Evolutionary conservation across 2,329 filamentous ascomycete genomes (phyloP), one percentile per base, ranked within the genome.

Genomic region (Stachybotrys chartarum): DNA sequence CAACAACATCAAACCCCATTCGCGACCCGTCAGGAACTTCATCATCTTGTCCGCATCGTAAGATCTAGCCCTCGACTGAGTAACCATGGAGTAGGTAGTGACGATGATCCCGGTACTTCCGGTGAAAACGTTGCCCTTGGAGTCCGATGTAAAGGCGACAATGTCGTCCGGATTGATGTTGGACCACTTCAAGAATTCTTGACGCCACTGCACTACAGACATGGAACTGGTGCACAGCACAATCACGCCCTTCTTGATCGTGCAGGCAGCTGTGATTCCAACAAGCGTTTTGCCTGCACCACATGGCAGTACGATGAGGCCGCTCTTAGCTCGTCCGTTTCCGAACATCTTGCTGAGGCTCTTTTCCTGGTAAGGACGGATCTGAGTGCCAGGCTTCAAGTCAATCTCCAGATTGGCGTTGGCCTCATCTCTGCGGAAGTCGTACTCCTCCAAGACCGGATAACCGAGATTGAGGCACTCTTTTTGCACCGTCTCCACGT

Each of bases 311-410:
- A 99, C 94, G 57, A 99, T 99, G 62, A 99, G 95, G 56, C 94
- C 94, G 71, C 91, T 97, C 75, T 96, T 94, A 14, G 94, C 94
- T 72, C 94, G 87, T 52, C 93, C 93, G 67, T 99, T 99, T 67
- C 94, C 93, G 69, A 99, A 99, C 94, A 99, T 99, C 72, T 99
- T 99, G 75, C 90, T 96, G 10, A 99, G 78, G 61, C 91, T 96
- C 75, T 97, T 96, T 71, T 99, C 94, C 69, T 99, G 94, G 64
- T 99, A 99, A 58, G 96, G 76, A 68, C 93, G 86, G 68, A 97
- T 97, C 66, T 93, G 88, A 0, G 92, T 93, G 55, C 87, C 86
- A 0, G 93, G 92, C 63, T 89, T 89, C 51, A 97, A 78, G 69
- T 97, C 93, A 63, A 99, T 99, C 56, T 97, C 91, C 42, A 99